Evolutionary conservation across 2,329 filamentous ascomycete species (phyloP).

Genomic region (Alternaria rosae): DNA sequence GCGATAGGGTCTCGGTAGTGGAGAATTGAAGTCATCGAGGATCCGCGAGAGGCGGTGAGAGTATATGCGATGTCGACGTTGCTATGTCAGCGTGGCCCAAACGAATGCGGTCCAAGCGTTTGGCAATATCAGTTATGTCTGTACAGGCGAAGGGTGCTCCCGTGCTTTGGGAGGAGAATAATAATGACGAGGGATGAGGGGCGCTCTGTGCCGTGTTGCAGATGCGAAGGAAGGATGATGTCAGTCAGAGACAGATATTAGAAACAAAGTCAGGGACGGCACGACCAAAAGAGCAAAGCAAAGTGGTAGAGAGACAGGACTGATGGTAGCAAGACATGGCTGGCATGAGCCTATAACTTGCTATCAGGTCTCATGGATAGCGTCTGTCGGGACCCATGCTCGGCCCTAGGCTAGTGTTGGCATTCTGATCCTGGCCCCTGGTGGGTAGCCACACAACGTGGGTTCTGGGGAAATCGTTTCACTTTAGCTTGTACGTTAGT

Average conservation of each 20-base stretch:
- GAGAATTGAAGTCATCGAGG: slow-evolving; percentile 53
- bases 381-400: slow-evolving; percentile 33
- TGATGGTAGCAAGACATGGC: slow-evolving; percentile 37
- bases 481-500: slow-evolving; percentile 35
- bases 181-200: slow-evolving; percentile 34
- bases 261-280: slow-evolving; percentile 17
- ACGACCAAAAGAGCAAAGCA: slow-evolving; percentile 20
- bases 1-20: slow-evolving; percentile 49
- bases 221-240: slow-evolving; percentile 21
- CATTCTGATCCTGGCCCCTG: slow-evolving; percentile 37
- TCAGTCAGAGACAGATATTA: slow-evolving; percentile 25
- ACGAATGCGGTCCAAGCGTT: slow-evolving; percentile 37
- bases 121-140: slow-evolving; percentile 28
- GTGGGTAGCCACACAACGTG: slow-evolving; percentile 47
- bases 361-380: slow-evolving; percentile 44
- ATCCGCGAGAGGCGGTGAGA: slow-evolving; percentile 45
- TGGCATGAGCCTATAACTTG: slow-evolving; percentile 48
- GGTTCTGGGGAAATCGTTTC: slow-evolving; percentile 51
- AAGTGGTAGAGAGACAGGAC: slow-evolving; percentile 28
- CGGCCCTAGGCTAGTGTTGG: slow-evolving; percentile 36
- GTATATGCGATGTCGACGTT: slow-evolving; percentile 39
- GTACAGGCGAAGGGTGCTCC: slow-evolving; percentile 34
- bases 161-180: slow-evolving; percentile 29
- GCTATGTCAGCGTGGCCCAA: slow-evolving; percentile 44
- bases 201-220: slow-evolving; percentile 31